Evolutionary conservation across 768 basidiomycete genomes (phyloP).

Genomic region (Hygrophorus pudorinus): DNA sequence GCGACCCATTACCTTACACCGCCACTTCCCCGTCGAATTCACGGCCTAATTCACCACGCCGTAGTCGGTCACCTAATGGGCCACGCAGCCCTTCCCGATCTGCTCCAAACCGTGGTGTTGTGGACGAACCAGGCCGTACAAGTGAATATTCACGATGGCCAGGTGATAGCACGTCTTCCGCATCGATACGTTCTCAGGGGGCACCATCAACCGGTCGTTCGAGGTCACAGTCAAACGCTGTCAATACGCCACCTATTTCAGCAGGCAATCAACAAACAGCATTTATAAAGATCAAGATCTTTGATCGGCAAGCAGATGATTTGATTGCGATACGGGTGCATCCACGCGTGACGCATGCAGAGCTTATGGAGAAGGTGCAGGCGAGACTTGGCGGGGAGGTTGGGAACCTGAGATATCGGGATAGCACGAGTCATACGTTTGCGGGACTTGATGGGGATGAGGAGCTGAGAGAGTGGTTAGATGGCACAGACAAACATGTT

Average conservation of each 20-base stretch:
- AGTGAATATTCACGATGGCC: conserved; percentile 22
- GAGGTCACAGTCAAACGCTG: conserved; percentile 46
- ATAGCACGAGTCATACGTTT: conserved; percentile 56
- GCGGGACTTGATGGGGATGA: conserved; percentile 54
- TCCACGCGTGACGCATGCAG: conserved; percentile 75
- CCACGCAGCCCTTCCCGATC: conserved; percentile 12
- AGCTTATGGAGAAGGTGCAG: conserved; percentile 89
- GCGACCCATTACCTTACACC: conserved; percentile 25
- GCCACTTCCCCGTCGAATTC: conserved; percentile 29
- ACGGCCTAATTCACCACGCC: conserved; percentile 29
- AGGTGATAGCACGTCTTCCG: conserved; percentile 24
- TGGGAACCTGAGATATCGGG: conserved; percentile 59
- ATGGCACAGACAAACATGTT: conserved; percentile 71
- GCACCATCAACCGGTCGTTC: conserved; percentile 40
- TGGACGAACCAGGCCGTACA: conserved; percentile 14
- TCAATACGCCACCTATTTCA: conserved; percentile 67
- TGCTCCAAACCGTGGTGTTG: conserved; percentile 21
- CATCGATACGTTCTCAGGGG: conserved; percentile 44
- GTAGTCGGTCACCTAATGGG: not conserved
- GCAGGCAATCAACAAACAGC: conserved; percentile 72
- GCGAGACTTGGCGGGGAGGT: conserved; percentile 74
- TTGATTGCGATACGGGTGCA: conserved; percentile 95
- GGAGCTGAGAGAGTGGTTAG: conserved; percentile 65
- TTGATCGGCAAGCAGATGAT: conserved; percentile 88
- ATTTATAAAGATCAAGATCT: conserved; percentile 98